Evolutionary conservation across 1,284 basidiomycete genomes (phyloP).

Genomic region (Cryptococcus amylolentus): DNA sequence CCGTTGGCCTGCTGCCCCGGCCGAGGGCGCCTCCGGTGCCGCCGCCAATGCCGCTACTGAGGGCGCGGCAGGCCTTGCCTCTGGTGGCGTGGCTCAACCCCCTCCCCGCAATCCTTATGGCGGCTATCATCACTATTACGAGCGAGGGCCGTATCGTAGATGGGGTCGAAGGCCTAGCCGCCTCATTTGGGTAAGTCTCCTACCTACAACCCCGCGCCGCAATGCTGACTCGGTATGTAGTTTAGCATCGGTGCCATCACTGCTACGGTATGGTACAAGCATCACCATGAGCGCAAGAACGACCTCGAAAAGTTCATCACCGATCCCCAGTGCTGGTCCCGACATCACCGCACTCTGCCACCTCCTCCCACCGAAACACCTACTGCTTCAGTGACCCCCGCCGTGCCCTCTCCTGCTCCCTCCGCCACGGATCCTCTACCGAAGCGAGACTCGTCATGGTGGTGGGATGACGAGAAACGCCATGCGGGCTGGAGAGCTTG

Average conservation of each 20-base stretch:
- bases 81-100: constrained; percentile 1
- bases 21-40: not conserved
- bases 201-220: not conserved
- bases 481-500: constrained; percentile 2
- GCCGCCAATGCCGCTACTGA: constrained; percentile 7
- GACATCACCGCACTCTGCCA: not conserved
- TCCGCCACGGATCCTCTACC: not conserved
- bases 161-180: constrained; percentile 11
- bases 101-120: constrained; percentile 13
- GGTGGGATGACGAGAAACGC: not conserved
- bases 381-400: not conserved
- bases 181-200: constrained; percentile 23
- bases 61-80: constrained; percentile 4
- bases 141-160: constrained; percentile 4
- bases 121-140: constrained; percentile 16
- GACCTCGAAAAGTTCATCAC: constrained; percentile 5
- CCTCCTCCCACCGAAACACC: not conserved
- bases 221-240: constrained; percentile 9
- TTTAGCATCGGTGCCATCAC: constrained; percentile 22
- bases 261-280: constrained; percentile 14
- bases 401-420: not conserved
- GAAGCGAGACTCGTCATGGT: not conserved
- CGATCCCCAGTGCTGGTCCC: not conserved
- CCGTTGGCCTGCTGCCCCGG: constrained; percentile 6
- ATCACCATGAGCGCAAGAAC: constrained; percentile 9